Conservation (phyloP, 2,329 filamentous ascomycete genomes). For the Fusarium euwallaceae region DNA sequence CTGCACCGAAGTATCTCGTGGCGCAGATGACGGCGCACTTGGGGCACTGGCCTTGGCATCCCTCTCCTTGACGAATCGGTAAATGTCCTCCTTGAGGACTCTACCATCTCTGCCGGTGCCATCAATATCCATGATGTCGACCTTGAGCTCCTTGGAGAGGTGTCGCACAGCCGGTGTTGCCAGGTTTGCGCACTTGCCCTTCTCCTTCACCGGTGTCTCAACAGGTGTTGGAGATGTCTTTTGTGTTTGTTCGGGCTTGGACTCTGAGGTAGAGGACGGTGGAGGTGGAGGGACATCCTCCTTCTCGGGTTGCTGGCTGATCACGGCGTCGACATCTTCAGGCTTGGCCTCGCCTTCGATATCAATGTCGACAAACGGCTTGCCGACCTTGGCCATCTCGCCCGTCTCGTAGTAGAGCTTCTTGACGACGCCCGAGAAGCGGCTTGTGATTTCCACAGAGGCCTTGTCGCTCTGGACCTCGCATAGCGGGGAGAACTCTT, state of each 20-base stretch:
- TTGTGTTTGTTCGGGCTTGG: conserved; percentile 28
- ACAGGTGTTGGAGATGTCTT: conserved; percentile 10
- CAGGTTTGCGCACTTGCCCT: conserved; percentile 77
- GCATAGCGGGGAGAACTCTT: conserved; percentile 97
- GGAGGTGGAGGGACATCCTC: conserved; percentile 46
- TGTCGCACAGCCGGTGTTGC: conserved; percentile 95
- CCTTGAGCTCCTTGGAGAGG: conserved; percentile 81
- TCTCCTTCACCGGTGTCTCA: conserved; percentile 49
- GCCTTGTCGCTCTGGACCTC: conserved; percentile 99
- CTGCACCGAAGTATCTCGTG: conserved; percentile 60
- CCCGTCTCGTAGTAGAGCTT: conserved; percentile 96
- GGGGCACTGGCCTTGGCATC: conserved; percentile 52
- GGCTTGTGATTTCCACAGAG: conserved; percentile 89
- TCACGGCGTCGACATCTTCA: conserved; percentile 52
- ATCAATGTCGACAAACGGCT: conserved; percentile 95
- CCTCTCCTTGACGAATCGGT: conserved; percentile 73
- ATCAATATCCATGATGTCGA: conserved; percentile 82
- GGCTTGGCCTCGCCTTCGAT: conserved; percentile 80
- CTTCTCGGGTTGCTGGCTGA: conserved; percentile 50
- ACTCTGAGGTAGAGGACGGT: conserved; percentile 22
- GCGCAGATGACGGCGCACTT: conserved; percentile 36
- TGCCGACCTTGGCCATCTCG: conserved; percentile 95
- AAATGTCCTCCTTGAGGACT: conserved; percentile 92
- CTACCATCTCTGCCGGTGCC: conserved; percentile 93
- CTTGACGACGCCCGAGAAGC: conserved; percentile 95